Conservation (phyloP, 129 eudicot genomes). For the Mikania micrantha region DNA sequence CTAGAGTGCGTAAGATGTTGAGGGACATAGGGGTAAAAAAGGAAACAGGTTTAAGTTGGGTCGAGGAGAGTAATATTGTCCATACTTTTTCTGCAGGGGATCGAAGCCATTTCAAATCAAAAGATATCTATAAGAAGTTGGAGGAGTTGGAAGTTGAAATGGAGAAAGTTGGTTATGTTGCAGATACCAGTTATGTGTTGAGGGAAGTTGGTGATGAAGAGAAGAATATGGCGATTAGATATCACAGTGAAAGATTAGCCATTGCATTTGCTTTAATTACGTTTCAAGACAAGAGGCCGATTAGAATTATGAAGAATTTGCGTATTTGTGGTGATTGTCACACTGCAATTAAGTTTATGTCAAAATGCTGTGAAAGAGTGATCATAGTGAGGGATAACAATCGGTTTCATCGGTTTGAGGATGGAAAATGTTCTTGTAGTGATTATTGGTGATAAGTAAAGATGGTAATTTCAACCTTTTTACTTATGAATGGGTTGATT, state of each 20-base stretch:
- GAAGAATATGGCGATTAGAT: slow-evolving; percentile 55
- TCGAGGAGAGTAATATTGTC: slow-evolving; percentile 75
- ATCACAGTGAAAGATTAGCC: slow-evolving; percentile 85
- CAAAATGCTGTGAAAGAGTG: slow-evolving; percentile 64
- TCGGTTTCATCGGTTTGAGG: slow-evolving; percentile 72
- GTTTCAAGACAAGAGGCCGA: slow-evolving; percentile 59
- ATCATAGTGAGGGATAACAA: slow-evolving; percentile 81
- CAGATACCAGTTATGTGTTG: slow-evolving; percentile 71
- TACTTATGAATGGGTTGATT: not conserved
- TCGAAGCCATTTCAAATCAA: slow-evolving; percentile 35
- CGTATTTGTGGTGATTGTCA: slow-evolving; percentile 94
- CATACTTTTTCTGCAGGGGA: slow-evolving; percentile 84
- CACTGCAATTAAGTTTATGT: slow-evolving; percentile 73
- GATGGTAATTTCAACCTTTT: not conserved
- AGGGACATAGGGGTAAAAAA: slow-evolving; percentile 80
- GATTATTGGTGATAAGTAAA: slow-evolving; percentile 66
- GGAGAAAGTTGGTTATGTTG: slow-evolving; percentile 77
- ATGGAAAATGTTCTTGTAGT: slow-evolving; percentile 79
- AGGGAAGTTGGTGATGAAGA: slow-evolving; percentile 65
- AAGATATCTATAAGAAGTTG: slow-evolving; percentile 58
- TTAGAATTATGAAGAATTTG: slow-evolving; percentile 83
- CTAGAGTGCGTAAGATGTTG: slow-evolving; percentile 65
- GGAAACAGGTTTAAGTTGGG: slow-evolving; percentile 97
- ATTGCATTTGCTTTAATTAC: slow-evolving; percentile 75
- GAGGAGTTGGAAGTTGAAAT: slow-evolving; percentile 64